phyloP scores from a whole-genome alignment of 2,329 filamentous ascomycete genomes.

The Pyrenophora tritici-repentis region DNA sequence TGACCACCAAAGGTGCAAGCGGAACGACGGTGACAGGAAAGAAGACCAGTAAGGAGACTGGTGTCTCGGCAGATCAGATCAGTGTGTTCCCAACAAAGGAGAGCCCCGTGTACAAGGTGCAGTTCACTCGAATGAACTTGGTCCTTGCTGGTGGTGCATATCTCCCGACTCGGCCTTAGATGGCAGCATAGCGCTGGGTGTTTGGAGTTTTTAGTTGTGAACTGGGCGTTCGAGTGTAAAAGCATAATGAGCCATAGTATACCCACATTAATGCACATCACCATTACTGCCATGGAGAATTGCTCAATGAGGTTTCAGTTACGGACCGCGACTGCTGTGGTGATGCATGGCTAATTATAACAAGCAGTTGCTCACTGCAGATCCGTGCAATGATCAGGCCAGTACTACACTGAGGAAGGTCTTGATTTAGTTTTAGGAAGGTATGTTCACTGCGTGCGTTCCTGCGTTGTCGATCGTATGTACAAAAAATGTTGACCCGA shows the following conservation, averaged over 20 bases:
- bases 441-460: background rate
- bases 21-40: constrained; percentile 49
- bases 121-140: constrained; percentile 94
- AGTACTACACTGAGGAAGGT: background rate
- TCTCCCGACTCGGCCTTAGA: constrained; percentile 51
- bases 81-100: constrained; percentile 95
- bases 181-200: background rate
- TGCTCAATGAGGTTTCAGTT: too few species aligned
- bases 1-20: constrained; percentile 56
- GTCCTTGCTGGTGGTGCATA: constrained; percentile 81
- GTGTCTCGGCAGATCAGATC: constrained; percentile 91
- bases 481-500: background rate
- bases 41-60: constrained; percentile 89
- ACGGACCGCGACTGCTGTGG: too few species aligned
- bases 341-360: too few species aligned
- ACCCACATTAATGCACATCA: constrained; percentile 2
- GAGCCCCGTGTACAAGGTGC: constrained; percentile 88
- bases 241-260: constrained; percentile 3
- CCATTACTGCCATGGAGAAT: background rate
- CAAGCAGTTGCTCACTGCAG: too few species aligned
- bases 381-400: too few species aligned
- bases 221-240: constrained; percentile 1
- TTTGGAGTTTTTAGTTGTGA: background rate
- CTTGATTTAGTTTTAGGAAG: background rate
- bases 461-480: too few species aligned